Evolutionary conservation across 2,329 filamentous ascomycete species (phyloP), one percentile per base, ranked within the genome.

Genomic region (Elsinoe fawcettii): DNA sequence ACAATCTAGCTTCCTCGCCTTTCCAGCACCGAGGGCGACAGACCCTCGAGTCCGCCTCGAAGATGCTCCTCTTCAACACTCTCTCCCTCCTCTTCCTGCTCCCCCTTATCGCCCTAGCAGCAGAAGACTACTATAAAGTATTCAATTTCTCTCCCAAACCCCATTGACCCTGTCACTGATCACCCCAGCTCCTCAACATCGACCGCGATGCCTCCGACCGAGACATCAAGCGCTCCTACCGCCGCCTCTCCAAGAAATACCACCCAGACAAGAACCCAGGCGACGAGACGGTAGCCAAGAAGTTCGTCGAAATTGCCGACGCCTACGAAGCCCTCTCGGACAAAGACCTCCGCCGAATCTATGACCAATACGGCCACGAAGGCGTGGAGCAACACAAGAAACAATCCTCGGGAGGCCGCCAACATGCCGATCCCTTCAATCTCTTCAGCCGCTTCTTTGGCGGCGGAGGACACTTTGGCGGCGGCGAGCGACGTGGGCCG

Each of bases 261-360:
- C 93, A 99, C 69, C 93, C 93, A 2, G 93, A 99, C 74, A 99
- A 99, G 81, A 97, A 97, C 66, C 90, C 92, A 86, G 86, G 85
- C 63, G 86, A 96, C 69, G 77, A 88, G 14, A 78, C 82, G 3
- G 92, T 91, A 34, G 84, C 92, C 63, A 81, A 91, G 70, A 96
- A 92, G 71, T 99, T 99, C 70, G 90, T 96, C 71, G 83, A 90
- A 68, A 85, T 99, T 49, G 88, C 91, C 47, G 91, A 96, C 75
- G 93, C 93, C 58, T 99, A 99, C 80, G 93, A 97, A 67, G 83
- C 89, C 43, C 85, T 99, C 27, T 89, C 84, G 63, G 85, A 93
- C 63, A 71, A 85, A 30, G 85, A 93, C 60, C 84, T 84, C 22
- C 88, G 93, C 65, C 83, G 87, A 64, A 87, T 97, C 66, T 99